Conservation (phyloP, 2,329 filamentous ascomycete genomes). For the Aspergillus sp. region DNA sequence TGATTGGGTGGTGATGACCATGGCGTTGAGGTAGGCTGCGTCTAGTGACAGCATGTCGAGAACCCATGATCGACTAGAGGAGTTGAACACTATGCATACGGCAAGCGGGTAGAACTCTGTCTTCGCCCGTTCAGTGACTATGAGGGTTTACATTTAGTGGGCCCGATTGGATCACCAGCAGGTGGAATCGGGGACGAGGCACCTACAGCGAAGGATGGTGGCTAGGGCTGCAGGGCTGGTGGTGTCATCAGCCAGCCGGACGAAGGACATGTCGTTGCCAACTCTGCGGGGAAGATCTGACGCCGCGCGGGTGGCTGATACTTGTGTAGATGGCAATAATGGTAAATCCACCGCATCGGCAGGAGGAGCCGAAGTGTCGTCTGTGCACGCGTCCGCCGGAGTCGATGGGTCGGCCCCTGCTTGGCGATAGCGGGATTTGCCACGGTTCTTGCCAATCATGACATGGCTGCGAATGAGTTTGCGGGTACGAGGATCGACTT, state of each 20-base stretch:
- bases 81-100: background rate
- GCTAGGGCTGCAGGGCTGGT: background rate
- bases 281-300: background rate
- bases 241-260: background rate
- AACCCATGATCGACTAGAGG: conserved; percentile 22
- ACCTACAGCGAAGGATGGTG: background rate
- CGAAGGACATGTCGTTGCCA: background rate
- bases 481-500: conserved; percentile 33
- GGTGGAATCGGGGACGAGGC: background rate
- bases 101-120: background rate
- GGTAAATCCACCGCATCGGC: background rate
- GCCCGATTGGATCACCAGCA: background rate
- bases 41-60: conserved; percentile 36
- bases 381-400: background rate
- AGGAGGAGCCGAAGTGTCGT: background rate
- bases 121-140: background rate
- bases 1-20: conserved; percentile 36
- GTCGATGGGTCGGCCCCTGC: background rate
- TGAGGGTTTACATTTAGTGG: conserved; percentile 1
- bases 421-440: conserved; percentile 22
- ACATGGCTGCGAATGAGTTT: conserved; percentile 46
- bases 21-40: conserved; percentile 39
- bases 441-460: conserved; percentile 48
- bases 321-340: conserved; percentile 14
- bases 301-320: background rate